Base-by-base conservation (phyloP, 805 yeast species). In the Candida incommunis region DNA sequence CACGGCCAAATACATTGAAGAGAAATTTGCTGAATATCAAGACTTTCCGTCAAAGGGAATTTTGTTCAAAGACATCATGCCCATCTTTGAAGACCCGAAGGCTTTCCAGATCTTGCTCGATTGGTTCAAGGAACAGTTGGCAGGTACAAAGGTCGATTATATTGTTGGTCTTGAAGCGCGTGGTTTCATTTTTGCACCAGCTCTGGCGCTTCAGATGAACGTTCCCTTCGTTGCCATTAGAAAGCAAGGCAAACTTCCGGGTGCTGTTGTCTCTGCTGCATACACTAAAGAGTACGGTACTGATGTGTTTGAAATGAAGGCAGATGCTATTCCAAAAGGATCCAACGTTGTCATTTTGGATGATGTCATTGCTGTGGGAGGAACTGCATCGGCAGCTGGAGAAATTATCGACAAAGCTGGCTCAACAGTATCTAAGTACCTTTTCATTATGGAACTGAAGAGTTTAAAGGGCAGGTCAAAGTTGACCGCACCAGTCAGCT, bases 301-400 rank as follows among this genome's bases (percentile, higher is more conserved):
- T 49, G 99, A 92, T 66, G 74, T 68, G 44, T 86, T 92, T 60
- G 95, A 87, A 63, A 78, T 92, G 65, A 98, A 92, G 69, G 69
- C 72, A 51, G 88, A 75, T 46, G 77, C 90, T 29, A 77, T 92
- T 53, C 81, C 85, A 52, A 71, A 72, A 50, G 94, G 90, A 31
- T 74, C 94, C 42, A 82, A 74, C 47, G 92, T 92, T 23, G 68
- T 90, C 31, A 74, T 92, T 52, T 94, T 92, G 31, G 99, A 92
- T 65, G 99, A 92, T 60, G 87, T 92, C 57, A 82, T 92, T 61
- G 98, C 98, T 43, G 92, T 98, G 31, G 97, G 97, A 50, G 99
- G 99, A 34, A 82, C 94, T 54, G 98, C 98, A 22, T 66, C 68
- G 46, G 96, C 94, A 48, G 97, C 97, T 37, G 96, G 95, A 48